Base-by-base conservation (phyloP, 2,329 filamentous ascomycete species). In the Fusarium cyanostomum region DNA sequence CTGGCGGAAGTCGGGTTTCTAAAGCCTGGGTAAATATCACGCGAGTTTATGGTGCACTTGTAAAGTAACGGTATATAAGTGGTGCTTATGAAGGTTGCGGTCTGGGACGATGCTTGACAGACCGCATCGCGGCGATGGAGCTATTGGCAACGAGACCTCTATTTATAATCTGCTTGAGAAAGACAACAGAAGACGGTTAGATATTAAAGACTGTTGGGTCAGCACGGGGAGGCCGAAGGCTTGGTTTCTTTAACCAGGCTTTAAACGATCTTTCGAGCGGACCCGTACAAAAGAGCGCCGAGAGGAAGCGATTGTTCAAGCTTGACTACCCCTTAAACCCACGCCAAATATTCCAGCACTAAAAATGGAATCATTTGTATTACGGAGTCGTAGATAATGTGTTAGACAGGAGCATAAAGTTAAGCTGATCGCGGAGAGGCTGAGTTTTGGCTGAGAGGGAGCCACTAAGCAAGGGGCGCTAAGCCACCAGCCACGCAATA, bases 401-500 rank as follows among this genome's bases (percentile, higher is more conserved):
- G 30, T 31, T 11, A 31, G 21, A 4, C 21, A 12, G 2, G 30
- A 31, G 30, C 3, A 31, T 33, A 4, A 21, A 21, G 21, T 21
- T 21, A 21, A 21, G 21, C 21, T 21, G 38, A 41, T 64, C n/a
- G 61, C 43, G 61, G 51, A 49, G 62, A 55, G 62, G 62, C 62
- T 65, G 62, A 56, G 62, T 46, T 54, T 21, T 13, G 34, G 28
- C 39, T 34, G 45, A 33, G 56, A 27, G 28, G 24, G 45, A 30
- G 42, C 30, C 45, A 37, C 45, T 33, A 51, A 30, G 38, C 28
- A 21, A 21, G 37, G 28, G 38, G 49, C 37, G 53, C 60, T 55
- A 53, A 62, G 59, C 59, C 53, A 54, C 59, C 62, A 66, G 58
- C 58, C 62, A 66, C 62, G 52, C 57, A 42, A 55, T 16, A 41